Base-by-base conservation (phyloP, 2,329 filamentous ascomycete species). In the Epichloe amarillans region DNA sequence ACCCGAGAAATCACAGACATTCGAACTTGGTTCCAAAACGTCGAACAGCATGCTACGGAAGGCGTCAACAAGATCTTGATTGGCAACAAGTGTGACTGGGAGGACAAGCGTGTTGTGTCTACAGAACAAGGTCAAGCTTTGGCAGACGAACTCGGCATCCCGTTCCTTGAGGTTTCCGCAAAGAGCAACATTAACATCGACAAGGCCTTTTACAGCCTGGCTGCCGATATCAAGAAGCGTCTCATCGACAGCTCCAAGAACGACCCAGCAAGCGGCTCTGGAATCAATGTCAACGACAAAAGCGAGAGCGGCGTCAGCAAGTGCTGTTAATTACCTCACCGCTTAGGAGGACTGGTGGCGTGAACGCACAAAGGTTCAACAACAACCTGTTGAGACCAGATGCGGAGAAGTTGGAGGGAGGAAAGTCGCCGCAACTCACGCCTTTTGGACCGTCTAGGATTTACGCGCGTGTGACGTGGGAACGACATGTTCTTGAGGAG, bases 121-220 rank as follows among this genome's bases (percentile, higher is more conserved):
- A 95, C 86, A 53, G 90, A 96, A 68, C 85, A 89, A 64, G 93
- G 93, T 61, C 90, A 98, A 70, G 84, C 84, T 58, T 80, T 98
- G 51, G 93, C 93, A 53, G 86, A 95, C 71, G 93, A 97, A 71
- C 83, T 98, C 54, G 89, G 90, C 64, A 95, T 98, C 58, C 91
- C 93, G 19, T 98, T 98, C 77, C 86, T 98, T 67, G 93, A 98
- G 69, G 93, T 98, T 55, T 95, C 88, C 17, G 93, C 93, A 57
- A 98, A 98, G 79, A 91, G 87, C 75, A 97, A 97, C 75, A 96
- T 95, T 81, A 98, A 98, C 72, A 94, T 98, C 64, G 93, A 98
- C 71, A 90, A 96, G 75, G 93, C 93, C 17, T 98, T 98, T 68
- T 97, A 94, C 75, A 90, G 79, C 67, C 80, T 98, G 60, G 93